Base-by-base conservation (phyloP, 768 basidiomycete species). In the Tricholoma sp. region DNA sequence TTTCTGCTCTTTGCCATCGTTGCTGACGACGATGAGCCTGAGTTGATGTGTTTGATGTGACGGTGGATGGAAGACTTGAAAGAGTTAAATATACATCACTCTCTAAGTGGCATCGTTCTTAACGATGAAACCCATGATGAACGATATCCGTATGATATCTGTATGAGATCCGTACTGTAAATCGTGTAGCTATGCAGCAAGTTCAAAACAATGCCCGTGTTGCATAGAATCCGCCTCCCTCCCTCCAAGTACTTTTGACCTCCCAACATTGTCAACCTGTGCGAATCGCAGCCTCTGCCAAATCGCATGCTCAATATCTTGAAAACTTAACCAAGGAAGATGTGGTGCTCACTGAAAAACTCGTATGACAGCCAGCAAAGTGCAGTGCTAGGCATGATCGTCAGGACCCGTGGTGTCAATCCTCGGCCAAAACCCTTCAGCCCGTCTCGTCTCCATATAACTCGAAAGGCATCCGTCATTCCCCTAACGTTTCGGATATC, bases 311-410 rank as follows among this genome's bases (percentile, higher is more conserved):
- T 54, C 54, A 55, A 52, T 50, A 9, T 27, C 55, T 27, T 57
- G 47, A 49, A 57, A 65, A 59, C 9, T 27, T 50, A 45, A 11
- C 32, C 12, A 24, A n/a, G 16, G 6, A 12, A 37, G 19, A 54
- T 32, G 31, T 21, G 50, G 53, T 52, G 86, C 94, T 76, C 70
- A 96, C 94, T 97, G 82, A 97, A 97, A 76, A 96, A 97, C 73
- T 98, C 95, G 67, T 98, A 95, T 54, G 94, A 95, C 69, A 95
- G 76, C 97, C 96, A 99, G 73, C 91, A 96, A 50, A 99, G 78
- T 9, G 97, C 97, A 54, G 96, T 97, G 68, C 91, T 94, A 5
- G 97, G 97, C 86, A 98, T 91, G 65, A 90, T 91, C 22, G 95
- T 96, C 71, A 98, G 74, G 52, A 99, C 85, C 47, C 97, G 83